Conservation (phyloP, 1,139 yeast species). For the Candida smagusa region DNA sequence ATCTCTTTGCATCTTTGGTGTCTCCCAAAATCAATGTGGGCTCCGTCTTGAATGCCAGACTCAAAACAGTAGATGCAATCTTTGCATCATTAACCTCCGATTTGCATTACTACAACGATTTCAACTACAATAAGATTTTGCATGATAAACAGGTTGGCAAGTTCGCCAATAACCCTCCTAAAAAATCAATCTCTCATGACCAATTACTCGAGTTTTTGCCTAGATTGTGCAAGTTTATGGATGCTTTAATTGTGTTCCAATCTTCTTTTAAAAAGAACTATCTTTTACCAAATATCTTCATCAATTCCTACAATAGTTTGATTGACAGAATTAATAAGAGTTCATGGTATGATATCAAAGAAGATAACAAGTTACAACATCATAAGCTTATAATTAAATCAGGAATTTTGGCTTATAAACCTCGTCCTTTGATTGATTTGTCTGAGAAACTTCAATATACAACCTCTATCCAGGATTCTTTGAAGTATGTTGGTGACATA, state of each 20-base stretch:
- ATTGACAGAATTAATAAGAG: conserved; percentile 21
- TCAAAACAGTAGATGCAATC: conserved; percentile 27
- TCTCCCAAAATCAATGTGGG: conserved; percentile 17
- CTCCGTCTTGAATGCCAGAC: conserved; percentile 18
- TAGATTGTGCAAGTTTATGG: conserved; percentile 18
- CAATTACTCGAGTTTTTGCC: conserved; percentile 20
- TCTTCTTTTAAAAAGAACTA: conserved; percentile 12
- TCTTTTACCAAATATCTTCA: conserved; percentile 19
- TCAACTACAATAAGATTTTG: conserved; percentile 22
- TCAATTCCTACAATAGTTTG: conserved; percentile 25
- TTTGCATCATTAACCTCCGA: conserved; percentile 34
- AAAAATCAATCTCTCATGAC: conserved; percentile 20
- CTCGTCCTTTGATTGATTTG: conserved; percentile 20
- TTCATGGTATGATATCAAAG: conserved; percentile 24
- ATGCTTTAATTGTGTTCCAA: conserved; percentile 20
- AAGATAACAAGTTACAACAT: conserved; percentile 12
- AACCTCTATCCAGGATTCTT: conserved; percentile 18
- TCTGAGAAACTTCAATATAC: conserved; percentile 17
- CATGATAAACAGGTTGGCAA: conserved; percentile 12
- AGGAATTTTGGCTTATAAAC: conserved; percentile 30
- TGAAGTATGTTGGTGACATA: conserved; percentile 13
- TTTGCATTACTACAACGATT: conserved; percentile 33
- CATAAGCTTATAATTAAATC: conserved; percentile 29
- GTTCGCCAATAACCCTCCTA: conserved; percentile 21
- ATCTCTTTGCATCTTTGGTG: conserved; percentile 22